Conservation (phyloP, 495 filamentous ascomycete species). For the Penicillium nucicola region DNA sequence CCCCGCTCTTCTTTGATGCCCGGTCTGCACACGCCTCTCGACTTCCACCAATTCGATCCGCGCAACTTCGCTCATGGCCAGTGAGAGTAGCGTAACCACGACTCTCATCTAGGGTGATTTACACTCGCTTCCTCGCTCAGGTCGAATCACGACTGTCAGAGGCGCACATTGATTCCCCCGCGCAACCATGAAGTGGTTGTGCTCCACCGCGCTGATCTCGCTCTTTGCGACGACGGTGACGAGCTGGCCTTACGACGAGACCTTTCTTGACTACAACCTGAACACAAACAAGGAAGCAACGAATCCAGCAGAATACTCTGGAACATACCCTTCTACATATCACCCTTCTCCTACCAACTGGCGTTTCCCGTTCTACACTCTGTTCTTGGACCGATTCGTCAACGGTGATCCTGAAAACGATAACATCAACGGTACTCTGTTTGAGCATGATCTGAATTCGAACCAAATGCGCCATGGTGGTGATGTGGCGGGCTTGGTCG, state of each 20-base stretch:
- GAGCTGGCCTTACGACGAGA: slow-evolving; percentile 54
- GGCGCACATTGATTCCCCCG: not conserved
- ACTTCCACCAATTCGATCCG: not conserved
- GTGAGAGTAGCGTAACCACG: not conserved
- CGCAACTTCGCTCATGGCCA: not conserved
- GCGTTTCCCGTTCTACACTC: slow-evolving; percentile 69
- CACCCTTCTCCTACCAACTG: slow-evolving; percentile 60
- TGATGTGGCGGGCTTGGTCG: slow-evolving; percentile 60
- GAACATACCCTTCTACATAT: slow-evolving; percentile 47
- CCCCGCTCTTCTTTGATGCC: not conserved
- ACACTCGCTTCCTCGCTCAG: not conserved
- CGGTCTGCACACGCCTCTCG: not conserved
- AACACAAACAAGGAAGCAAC: slow-evolving; percentile 58
- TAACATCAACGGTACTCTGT: slow-evolving; percentile 63
- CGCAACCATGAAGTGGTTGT: slow-evolving; percentile 32
- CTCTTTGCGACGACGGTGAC: slow-evolving; percentile 28
- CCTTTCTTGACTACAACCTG: slow-evolving; percentile 54
- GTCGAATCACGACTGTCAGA: not conserved
- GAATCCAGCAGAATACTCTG: slow-evolving; percentile 58
- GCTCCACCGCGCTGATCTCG: slow-evolving; percentile 28
- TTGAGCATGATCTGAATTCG: slow-evolving; percentile 63
- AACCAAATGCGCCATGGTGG: slow-evolving; percentile 72
- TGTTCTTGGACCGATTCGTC: slow-evolving; percentile 68
- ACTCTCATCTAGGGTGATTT: not conserved
- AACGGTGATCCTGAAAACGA: slow-evolving; percentile 72